phyloP scores from a whole-genome alignment of 2,329 filamentous ascomycete genomes.

The Orbilia oligospora region DNA sequence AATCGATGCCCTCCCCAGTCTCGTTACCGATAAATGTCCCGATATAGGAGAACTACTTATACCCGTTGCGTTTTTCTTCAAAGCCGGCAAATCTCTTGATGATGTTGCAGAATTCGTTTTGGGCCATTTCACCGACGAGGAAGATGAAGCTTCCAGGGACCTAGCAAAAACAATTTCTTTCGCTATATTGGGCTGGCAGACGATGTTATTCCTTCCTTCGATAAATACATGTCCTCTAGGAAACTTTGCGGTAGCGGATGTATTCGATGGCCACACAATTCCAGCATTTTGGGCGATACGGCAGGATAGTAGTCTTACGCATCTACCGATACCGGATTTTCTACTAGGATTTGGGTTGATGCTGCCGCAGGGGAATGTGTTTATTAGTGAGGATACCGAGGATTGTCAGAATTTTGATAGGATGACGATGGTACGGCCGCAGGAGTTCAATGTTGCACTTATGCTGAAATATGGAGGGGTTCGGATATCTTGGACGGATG shows the following conservation, averaged over 20 bases:
- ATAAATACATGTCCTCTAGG: conserved; percentile 21
- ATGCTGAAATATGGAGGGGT: conserved; percentile 11
- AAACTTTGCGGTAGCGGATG: conserved; percentile 34
- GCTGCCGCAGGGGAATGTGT: conserved; percentile 29
- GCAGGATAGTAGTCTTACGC: conserved; percentile 29
- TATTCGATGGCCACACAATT: conserved; percentile 39
- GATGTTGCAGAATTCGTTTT: conserved; percentile 16
- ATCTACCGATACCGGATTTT: conserved; percentile 33
- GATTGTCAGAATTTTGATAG: conserved; percentile 34
- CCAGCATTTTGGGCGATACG: conserved; percentile 29
- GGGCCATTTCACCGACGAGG: conserved; percentile 9
- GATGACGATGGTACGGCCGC: conserved; percentile 38
- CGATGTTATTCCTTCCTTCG: conserved; percentile 28
- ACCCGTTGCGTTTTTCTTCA: conserved; percentile 27
- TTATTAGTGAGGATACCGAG: conserved; percentile 33
- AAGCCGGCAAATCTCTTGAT: conserved; percentile 9
- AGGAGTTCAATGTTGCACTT: conserved; percentile 19
- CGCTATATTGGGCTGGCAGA: conserved; percentile 41
- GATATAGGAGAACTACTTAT: conserved; percentile 19
- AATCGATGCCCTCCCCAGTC: conserved; percentile 8
- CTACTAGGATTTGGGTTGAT: conserved; percentile 29
- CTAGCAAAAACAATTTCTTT: conserved; percentile 9
- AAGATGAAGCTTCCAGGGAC: conserved; percentile 18
- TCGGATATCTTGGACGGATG: conserved; percentile 29
- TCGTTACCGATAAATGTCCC: conserved; percentile 8